Conservation (phyloP, 1,139 yeast genomes). For the Hyphopichia khmerensis region DNA sequence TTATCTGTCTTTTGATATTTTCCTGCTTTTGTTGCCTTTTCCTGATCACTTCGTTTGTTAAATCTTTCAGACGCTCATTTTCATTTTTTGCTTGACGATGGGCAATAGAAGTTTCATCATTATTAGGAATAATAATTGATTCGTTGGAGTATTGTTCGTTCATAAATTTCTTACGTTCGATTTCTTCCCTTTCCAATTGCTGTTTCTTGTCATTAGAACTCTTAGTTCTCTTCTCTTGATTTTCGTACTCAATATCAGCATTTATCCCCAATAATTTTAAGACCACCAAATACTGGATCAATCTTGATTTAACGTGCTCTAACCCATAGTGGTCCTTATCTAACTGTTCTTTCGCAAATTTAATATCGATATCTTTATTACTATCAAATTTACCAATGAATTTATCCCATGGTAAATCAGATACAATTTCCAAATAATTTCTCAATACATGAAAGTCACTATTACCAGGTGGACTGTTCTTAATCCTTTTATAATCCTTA, state of each 20-base stretch:
- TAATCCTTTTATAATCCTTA: constrained; percentile 65
- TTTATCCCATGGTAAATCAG: constrained; percentile 65
- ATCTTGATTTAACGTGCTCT: constrained; percentile 74
- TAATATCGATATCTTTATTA: constrained; percentile 51
- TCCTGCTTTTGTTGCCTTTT: constrained; percentile 4
- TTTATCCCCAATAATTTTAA: constrained; percentile 57
- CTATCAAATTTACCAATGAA: constrained; percentile 36
- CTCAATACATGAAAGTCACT: constrained; percentile 75
- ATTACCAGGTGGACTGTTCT: constrained; percentile 62
- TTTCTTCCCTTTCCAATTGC: constrained; percentile 2
- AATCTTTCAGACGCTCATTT: constrained; percentile 20
- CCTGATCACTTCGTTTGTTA: constrained; percentile 7
- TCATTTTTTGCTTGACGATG: constrained; percentile 28
- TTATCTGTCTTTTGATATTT: constrained; percentile 19
- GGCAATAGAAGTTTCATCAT: constrained; percentile 32
- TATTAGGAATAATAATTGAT: constrained; percentile 35
- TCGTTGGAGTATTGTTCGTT: constrained; percentile 9
- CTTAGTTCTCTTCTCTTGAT: constrained; percentile 9
- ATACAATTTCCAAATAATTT: constrained; percentile 67
- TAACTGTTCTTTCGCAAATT: constrained; percentile 56
- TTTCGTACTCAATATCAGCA: constrained; percentile 28
- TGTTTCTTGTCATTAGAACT: constrained; percentile 10
- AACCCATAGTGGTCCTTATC: constrained; percentile 86
- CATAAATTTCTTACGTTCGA: constrained; percentile 5
- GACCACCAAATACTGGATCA: constrained; percentile 80